A percentile compares a stretch with the other conserved stretches of the same genome.
Evolutionary conservation across 305 asterid genomes (phyloP).

Genomic region (Salvia sclarea): DNA sequence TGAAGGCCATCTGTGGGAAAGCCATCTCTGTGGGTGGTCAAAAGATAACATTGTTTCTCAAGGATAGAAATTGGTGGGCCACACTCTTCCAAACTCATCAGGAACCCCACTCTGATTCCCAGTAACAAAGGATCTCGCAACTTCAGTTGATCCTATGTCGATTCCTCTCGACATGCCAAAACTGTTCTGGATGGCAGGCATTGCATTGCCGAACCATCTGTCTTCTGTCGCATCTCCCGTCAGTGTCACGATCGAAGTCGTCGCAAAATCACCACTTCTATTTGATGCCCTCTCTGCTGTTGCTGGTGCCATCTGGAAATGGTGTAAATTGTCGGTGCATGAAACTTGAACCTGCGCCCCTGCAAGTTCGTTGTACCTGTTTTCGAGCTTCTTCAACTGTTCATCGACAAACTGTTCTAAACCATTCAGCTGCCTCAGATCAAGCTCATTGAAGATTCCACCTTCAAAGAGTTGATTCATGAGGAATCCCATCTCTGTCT

Average conservation of each 20-base stretch:
- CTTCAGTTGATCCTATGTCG: slow-evolving; percentile 19
- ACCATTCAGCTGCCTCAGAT: slow-evolving; percentile 34
- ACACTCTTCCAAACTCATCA: slow-evolving; percentile 24
- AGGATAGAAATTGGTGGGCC: slow-evolving; percentile 30
- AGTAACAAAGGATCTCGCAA: slow-evolving; percentile 19
- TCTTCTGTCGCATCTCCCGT: slow-evolving; percentile 27
- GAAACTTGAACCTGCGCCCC: slow-evolving; percentile 13
- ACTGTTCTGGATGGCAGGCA: slow-evolving; percentile 16
- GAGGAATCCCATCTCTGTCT: slow-evolving; percentile 37
- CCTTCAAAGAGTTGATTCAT: slow-evolving; percentile 36
- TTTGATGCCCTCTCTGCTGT: neutral
- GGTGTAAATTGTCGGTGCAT: neutral
- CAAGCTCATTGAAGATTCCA: slow-evolving; percentile 30
- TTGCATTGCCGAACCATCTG: slow-evolving; percentile 23
- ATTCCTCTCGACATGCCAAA: slow-evolving; percentile 6
- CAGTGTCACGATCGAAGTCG: slow-evolving; percentile 16
- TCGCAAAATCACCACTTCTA: slow-evolving; percentile 6
- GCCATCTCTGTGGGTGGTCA: slow-evolving; percentile 4
- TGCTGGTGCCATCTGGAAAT: slow-evolving; percentile 11
- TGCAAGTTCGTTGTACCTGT: slow-evolving; percentile 28
- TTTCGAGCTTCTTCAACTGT: slow-evolving; percentile 35
- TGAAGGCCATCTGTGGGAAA: slow-evolving; percentile 9
- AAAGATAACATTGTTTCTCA: slow-evolving; percentile 22
- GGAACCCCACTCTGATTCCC: slow-evolving; percentile 35
- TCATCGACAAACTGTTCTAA: slow-evolving; percentile 29